These are phyloP conservation scores for Sordariomycetes sp. DNA, from an alignment of 2,329 filamentous ascomycete genomes.

Conservation along the genomic window DNA sequence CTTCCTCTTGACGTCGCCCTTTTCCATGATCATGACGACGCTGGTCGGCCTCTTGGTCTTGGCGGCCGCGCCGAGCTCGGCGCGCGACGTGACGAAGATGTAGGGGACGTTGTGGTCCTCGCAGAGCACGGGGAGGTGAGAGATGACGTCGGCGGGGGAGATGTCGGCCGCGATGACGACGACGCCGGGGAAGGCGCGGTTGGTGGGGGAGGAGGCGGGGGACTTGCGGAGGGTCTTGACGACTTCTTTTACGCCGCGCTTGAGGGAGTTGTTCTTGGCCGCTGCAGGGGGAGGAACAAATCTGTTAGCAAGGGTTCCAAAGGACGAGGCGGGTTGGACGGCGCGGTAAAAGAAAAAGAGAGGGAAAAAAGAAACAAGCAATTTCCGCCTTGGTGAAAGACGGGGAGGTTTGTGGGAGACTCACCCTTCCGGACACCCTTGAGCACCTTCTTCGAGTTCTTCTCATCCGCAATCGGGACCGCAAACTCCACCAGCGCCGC, in stretches of 20 bases:
- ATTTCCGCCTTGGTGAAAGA: constrained; percentile 4
- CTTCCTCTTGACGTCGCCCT: constrained; percentile 31
- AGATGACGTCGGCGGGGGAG: constrained; percentile 97
- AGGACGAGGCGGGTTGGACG: no score
- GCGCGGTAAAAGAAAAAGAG: no score
- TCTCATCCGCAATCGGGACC: constrained; percentile 66
- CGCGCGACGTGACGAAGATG: constrained; percentile 84
- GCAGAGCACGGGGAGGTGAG: constrained; percentile 92
- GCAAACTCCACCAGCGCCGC: constrained; percentile 72
- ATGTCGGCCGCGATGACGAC: constrained; percentile 95
- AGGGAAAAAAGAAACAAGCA: background rate
- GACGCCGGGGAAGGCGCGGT: constrained; percentile 53
- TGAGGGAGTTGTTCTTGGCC: constrained; percentile 88
- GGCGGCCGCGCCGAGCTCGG: constrained; percentile 85
- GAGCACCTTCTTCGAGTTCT: constrained; percentile 51
- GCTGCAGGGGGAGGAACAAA: constrained; percentile 36
- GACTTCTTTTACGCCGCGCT: constrained; percentile 97
- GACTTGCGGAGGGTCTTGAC: constrained; percentile 97
- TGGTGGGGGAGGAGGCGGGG: constrained; percentile 50
- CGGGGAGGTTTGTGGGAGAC: constrained; percentile 9
- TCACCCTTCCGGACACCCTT: constrained; percentile 44
- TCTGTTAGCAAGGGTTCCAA: background rate
- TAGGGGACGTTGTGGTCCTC: constrained; percentile 97
- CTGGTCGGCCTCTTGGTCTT: constrained; percentile 93
- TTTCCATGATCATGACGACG: constrained; percentile 77